Percentiles rank a stretch among this genome's conserved stretches.
These are phyloP conservation scores for Orobanche coerulescens DNA, from an alignment of 257 asterid species.

Conservation along the genomic window DNA sequence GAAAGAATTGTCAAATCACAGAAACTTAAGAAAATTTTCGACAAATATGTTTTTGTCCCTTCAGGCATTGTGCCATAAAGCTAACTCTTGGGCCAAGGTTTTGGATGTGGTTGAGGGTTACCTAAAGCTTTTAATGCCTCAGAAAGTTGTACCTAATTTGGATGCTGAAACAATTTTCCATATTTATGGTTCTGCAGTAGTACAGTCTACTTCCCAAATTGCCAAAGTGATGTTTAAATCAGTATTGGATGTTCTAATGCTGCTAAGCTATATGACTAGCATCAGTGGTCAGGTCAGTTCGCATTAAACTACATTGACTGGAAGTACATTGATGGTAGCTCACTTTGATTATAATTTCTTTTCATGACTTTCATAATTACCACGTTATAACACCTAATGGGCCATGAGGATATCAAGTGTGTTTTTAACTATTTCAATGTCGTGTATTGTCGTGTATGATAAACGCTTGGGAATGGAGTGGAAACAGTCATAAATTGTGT, in stretches of 20 bases:
- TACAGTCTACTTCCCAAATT: conserved; percentile 82
- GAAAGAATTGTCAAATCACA: conserved; percentile 66
- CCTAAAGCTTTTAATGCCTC: conserved; percentile 75
- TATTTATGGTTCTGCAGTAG: conserved; percentile 45
- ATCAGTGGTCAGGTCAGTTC: conserved; percentile 86
- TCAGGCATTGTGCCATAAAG: conserved; percentile 55
- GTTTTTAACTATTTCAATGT: conserved; percentile 3
- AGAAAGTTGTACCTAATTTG: conserved; percentile 41
- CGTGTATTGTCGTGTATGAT: conserved; percentile 3
- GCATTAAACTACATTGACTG: conserved; percentile 11
- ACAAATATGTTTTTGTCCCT: conserved; percentile 63
- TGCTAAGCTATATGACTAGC: conserved; percentile 75
- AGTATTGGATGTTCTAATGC: conserved; percentile 67
- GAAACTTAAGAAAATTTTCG: conserved; percentile 74
- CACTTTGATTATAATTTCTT: neutral
- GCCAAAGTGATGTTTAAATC: conserved; percentile 88
- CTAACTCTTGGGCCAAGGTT: conserved; percentile 69
- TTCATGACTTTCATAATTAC: conserved; percentile 5
- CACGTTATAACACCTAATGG: neutral
- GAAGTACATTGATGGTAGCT: conserved; percentile 1
- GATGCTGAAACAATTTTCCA: conserved; percentile 37
- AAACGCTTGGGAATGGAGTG: conserved; percentile 4
- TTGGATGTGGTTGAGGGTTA: conserved; percentile 64
- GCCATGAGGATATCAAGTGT: neutral
- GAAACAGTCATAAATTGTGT: neutral